Conservation (phyloP, 106 monocot genomes). For the Phalaenopsis aphrodite region DNA sequence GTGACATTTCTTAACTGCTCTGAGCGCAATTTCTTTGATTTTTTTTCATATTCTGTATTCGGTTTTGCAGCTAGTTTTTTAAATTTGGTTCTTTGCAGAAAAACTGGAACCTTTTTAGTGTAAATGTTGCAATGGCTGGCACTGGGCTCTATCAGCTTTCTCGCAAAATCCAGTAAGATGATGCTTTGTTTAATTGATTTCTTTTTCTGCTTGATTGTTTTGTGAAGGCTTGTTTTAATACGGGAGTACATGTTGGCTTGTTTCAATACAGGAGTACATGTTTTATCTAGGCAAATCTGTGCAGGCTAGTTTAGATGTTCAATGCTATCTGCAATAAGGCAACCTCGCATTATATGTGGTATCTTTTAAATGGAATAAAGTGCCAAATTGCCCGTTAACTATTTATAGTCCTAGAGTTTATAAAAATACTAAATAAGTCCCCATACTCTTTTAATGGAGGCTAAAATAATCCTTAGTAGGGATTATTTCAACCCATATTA, state of each 20-base stretch:
- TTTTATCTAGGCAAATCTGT: neutral
- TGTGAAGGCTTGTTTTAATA: neutral
- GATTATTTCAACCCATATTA: no score
- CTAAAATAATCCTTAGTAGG: no score
- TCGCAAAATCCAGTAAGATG: slow-evolving; percentile 44
- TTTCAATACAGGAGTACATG: no score
- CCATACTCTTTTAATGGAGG: no score
- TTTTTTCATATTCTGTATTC: neutral
- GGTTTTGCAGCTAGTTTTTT: neutral
- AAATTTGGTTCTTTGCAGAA: slow-evolving; percentile 6
- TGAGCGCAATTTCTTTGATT: neutral
- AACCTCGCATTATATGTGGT: neutral
- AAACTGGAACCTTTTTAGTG: slow-evolving; percentile 66
- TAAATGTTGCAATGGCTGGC: slow-evolving; percentile 60
- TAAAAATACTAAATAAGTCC: no score
- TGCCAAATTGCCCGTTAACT: no score
- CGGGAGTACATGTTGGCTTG: no score
- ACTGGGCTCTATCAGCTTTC: slow-evolving; percentile 61
- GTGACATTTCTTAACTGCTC: neutral
- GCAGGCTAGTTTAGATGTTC: neutral
- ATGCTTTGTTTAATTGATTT: neutral
- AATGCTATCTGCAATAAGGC: neutral
- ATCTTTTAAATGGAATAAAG: neutral
- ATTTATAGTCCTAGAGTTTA: no score
- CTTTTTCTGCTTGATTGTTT: neutral